Evolutionary conservation across 1,139 yeast species (phyloP).

Genomic region (Candida sanyaensis): DNA sequence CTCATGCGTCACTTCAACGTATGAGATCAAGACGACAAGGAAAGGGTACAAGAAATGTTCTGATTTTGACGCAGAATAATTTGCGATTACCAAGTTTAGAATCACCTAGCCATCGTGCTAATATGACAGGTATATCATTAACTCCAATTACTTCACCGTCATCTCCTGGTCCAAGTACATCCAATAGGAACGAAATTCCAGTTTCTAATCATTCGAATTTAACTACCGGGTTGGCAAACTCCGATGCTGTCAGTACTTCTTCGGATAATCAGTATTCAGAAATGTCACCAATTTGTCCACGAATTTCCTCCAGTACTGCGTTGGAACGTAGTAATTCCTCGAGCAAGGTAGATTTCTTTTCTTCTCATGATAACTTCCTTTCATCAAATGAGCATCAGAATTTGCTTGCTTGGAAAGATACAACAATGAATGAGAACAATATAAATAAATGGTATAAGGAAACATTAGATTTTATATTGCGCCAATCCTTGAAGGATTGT

Average conservation of each 20-base stretch:
- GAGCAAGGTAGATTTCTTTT: constrained; percentile 8
- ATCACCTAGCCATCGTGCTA: constrained; percentile 7
- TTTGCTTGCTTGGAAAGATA: constrained; percentile 5
- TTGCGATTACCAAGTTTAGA: constrained; percentile 27
- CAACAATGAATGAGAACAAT: constrained; percentile 1
- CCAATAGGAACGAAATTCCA: background rate
- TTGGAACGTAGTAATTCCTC: constrained; percentile 2
- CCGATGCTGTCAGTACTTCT: constrained; percentile 7
- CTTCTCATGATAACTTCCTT: background rate
- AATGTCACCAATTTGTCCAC: constrained; percentile 12
- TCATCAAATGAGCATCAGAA: background rate
- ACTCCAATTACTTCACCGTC: constrained; percentile 23
- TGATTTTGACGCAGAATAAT: constrained; percentile 25
- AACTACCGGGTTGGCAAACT: constrained; percentile 11
- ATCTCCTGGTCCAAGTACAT: constrained; percentile 12
- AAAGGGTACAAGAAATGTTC: constrained; percentile 41
- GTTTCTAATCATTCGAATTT: constrained; percentile 16
- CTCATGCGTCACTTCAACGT: constrained; percentile 66
- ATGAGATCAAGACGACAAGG: constrained; percentile 62
- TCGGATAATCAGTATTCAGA: constrained; percentile 9
- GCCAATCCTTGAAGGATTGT: constrained; percentile 68
- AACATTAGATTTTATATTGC: constrained; percentile 40
- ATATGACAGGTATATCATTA: constrained; percentile 2
- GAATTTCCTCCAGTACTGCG: constrained; percentile 12
- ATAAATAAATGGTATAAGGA: constrained; percentile 23